Evolutionary conservation across 2,329 filamentous ascomycete species (phyloP), one percentile per base, ranked within the genome.

Genomic region (Cladosporium phlei): DNA sequence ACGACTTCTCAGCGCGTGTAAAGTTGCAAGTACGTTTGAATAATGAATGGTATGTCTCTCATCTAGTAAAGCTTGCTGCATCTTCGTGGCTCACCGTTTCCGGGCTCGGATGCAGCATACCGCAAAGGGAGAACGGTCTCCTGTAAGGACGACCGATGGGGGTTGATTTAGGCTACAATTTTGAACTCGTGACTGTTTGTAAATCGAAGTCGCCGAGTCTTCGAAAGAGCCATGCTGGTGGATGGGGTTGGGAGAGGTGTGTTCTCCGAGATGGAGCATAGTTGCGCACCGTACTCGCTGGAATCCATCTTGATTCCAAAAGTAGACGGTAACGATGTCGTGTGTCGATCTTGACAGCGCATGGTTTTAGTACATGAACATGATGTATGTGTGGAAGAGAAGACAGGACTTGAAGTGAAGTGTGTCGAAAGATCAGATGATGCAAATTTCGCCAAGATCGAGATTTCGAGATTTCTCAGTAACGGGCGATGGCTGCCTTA

Each of bases 91-190:
- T 47, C 44, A 39, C 44, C 44, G 34, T 38, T 64, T 84, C 83
- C 71, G 70, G 68, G 80, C 82, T 86, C 77, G 68, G 78, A 86
- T 75, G 79, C 81, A 89, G 87, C 87, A 86, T 85, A 88, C 45
- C 80, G 86, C n/a, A 87, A 82, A 45, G 42, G 32, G 42, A 45
- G 42, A 46, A 76, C 42, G 32, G 42, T 45, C 42, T 45, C 42
- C 42, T 45, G 37, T 45, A 28, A 45, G 42, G 42, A 45, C 42
- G n/a, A 37, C 42, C 42, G 24, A 35, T 82, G 82, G 71, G 76
- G 77, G 72, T 85, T 77, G 65, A 64, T 91, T 74, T 91, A 80
- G 87, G 86, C 86, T 72, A 70, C 85, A 80, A 82, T 82, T 90
- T 48, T 91, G 87, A 91, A 86, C 88, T 76, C 86, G 74, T 79